Conservation (phyloP, 2,329 filamentous ascomycete genomes). For the Scedosporium aurantiacum region DNA sequence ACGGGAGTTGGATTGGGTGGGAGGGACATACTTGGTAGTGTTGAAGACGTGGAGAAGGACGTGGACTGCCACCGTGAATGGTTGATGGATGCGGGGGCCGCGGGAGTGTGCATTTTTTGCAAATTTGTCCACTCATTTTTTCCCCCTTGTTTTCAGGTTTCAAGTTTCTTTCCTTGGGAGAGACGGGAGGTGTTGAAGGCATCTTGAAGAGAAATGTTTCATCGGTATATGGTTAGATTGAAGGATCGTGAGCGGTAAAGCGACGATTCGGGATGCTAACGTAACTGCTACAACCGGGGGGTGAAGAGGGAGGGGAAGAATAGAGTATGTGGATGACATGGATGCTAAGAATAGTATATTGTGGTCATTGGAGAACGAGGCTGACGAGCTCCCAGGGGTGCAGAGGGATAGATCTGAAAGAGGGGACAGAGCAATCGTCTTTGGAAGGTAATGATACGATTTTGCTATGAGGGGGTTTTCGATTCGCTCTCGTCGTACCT, state of each 20-base stretch:
- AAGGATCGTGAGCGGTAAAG: neutral
- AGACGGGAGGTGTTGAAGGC: neutral
- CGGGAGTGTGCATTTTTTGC: neutral
- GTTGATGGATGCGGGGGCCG: neutral
- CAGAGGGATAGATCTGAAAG: neutral
- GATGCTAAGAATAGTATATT: neutral
- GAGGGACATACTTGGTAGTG: no score
- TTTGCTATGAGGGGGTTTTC: no score
- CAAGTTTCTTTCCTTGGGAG: no score
- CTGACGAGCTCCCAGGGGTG: neutral
- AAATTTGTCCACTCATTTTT: no score
- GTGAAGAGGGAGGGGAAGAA: neutral
- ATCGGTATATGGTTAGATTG: neutral
- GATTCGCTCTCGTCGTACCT: no score
- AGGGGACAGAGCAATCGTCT: neutral
- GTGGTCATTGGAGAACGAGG: neutral
- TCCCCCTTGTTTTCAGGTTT: no score
- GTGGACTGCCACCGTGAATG: no score
- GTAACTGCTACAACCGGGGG: neutral
- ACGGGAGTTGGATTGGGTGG: neutral
- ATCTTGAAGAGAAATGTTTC: neutral
- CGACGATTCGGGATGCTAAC: neutral
- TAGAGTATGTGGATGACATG: neutral
- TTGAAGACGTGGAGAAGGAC: no score
- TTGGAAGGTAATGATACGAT: no score